phyloP scores from a whole-genome alignment of 2,329 filamentous ascomycete genomes.

The Colletotrichum tamarilloi region DNA sequence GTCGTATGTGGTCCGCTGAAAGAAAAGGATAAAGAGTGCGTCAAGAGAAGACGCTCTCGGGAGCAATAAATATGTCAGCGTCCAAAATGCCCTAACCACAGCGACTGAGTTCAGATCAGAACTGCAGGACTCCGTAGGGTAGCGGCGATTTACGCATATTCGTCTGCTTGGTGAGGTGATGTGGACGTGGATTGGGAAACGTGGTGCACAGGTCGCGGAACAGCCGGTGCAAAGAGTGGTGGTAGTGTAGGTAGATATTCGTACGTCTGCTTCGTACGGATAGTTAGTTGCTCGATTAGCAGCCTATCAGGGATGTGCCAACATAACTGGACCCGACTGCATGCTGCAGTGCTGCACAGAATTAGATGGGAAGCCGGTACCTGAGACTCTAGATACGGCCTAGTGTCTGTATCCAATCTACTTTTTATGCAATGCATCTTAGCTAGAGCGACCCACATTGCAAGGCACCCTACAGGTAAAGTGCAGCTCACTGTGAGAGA shows the following conservation, averaged over 20 bases:
- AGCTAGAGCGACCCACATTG: background rate
- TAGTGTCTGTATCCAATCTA: conserved; percentile 23
- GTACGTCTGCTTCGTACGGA: too few relatives aligned
- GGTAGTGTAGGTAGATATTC: background rate
- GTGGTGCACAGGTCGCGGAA: conserved; percentile 5
- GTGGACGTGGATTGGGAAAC: background rate
- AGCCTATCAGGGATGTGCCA: background rate
- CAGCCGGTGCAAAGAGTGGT: background rate
- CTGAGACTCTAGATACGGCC: background rate
- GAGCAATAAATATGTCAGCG: background rate
- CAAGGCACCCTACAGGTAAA: background rate
- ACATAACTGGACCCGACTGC: background rate
- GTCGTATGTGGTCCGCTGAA: background rate
- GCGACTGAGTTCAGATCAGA: background rate
- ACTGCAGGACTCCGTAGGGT: background rate
- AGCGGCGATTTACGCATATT: background rate
- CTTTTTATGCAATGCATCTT: conserved; percentile 17
- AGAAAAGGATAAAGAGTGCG: background rate
- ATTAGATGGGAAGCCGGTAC: background rate
- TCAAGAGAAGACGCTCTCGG: background rate
- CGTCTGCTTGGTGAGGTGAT: background rate
- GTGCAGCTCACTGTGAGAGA: background rate
- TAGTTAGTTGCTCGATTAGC: background rate
- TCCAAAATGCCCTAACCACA: background rate
- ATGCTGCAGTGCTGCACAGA: background rate